These are phyloP conservation scores for Corymbia maculata DNA, from an alignment of 345 rosid genomes.

Conservation along the genomic window DNA sequence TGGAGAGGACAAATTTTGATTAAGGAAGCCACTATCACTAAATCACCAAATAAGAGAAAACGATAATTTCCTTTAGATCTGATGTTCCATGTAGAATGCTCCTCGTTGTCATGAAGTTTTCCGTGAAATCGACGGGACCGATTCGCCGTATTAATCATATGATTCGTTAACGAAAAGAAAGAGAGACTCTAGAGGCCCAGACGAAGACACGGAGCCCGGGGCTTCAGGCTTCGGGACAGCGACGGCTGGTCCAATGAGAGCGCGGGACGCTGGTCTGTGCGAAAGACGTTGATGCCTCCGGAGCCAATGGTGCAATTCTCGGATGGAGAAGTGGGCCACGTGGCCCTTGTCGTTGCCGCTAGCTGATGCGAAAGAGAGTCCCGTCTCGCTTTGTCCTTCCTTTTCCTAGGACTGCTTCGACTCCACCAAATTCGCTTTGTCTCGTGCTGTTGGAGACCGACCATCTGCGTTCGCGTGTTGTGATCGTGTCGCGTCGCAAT, in stretches of 20 bases:
- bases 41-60: background rate
- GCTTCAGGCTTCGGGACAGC: background rate
- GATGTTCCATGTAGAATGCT: accelerated
- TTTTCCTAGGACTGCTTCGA: background rate
- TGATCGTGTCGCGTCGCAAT: background rate
- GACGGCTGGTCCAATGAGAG: background rate
- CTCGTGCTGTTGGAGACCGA: background rate
- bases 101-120: background rate
- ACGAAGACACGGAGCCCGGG: background rate
- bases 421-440: background rate
- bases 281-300: background rate
- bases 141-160: background rate
- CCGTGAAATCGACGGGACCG: background rate
- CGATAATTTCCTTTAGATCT: background rate
- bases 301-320: background rate
- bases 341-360: background rate
- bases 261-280: background rate
- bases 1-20: too few species aligned
- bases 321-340: background rate
- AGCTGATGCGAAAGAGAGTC: accelerated
- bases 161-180: background rate
- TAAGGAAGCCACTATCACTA: background rate
- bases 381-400: background rate
- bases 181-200: background rate
- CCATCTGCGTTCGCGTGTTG: too few species aligned